Base-by-base conservation (phyloP, 2,329 filamentous ascomycete species). In the Cordyceps tenuipes region DNA sequence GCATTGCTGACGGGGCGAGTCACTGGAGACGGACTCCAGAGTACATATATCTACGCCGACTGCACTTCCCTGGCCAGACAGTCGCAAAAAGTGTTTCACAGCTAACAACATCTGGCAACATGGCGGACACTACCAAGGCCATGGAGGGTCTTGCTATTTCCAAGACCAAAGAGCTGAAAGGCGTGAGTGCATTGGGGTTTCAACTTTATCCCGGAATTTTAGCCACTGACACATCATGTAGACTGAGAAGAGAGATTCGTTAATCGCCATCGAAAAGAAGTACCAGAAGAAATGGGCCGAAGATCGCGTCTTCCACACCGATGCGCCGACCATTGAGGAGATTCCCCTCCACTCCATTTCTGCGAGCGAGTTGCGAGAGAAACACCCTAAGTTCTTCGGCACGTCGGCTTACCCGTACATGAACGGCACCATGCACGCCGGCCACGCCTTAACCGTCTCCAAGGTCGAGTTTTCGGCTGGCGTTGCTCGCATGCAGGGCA, bases 391-490 rank as follows among this genome's bases (percentile, higher is more conserved):
- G 77, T 96, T 92, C 81, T 95, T 93, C 71, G 91, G 88, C 59
- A 72, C 70, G 56, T 77, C 76, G 71, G 73, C 75, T 13, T 77
- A 75, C 57, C 75, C 75, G 13, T 92, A 91, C 73, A 91, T 91
- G 87, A 96, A 95, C 75, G 91, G 91, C 64, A 89, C 85, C 62
- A 81, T 95, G 29, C 93, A 97, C 71, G 91, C 89, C 36, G 94
- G 94, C 23, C 94, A 99, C 78, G 88, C 86, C 67, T 97, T 99
- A 75, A 94, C 91, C 23, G 86, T 90, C 63, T 89, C 84, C 70
- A 99, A 99, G 76, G 86, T 96, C 67, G 94, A 99, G 76, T 99
- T 97, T 73, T 87, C 86, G 61, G 84, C 88, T 26, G 91, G 93
- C 48, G 92, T 91, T 70, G 87, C 89, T 51, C 83, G 93, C 60